Percentiles rank a stretch among this genome's conserved stretches.
Evolutionary conservation across 1,284 basidiomycete species (phyloP).

Genomic region (Ustilago bromivora): DNA sequence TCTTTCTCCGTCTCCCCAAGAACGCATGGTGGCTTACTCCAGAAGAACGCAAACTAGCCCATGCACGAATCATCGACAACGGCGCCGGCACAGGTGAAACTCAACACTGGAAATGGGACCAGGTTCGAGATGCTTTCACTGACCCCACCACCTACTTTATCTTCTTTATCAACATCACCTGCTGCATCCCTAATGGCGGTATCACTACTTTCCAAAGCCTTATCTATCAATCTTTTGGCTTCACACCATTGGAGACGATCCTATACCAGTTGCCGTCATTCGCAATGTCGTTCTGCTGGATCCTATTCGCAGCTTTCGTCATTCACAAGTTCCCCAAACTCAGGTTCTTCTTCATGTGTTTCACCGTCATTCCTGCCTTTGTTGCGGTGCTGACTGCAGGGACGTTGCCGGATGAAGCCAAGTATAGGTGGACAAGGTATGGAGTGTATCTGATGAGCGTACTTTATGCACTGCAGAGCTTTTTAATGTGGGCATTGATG

Average conservation of each 20-base stretch:
- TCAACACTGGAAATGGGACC: constrained; percentile 64
- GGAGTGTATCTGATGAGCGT: constrained; percentile 62
- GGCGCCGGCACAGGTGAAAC: constrained; percentile 62
- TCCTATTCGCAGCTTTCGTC: constrained; percentile 62
- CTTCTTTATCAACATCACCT: constrained; percentile 60
- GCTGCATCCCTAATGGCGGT: constrained; percentile 42
- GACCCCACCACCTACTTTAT: constrained; percentile 60
- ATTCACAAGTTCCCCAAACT: constrained; percentile 50
- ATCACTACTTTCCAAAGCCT: constrained; percentile 63
- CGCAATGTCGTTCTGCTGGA: constrained; percentile 64
- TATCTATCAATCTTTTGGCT: constrained; percentile 54
- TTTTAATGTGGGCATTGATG: constrained; percentile 65
- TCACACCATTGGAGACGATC: constrained; percentile 62
- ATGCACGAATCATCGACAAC: constrained; percentile 63
- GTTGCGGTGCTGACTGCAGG: constrained; percentile 39
- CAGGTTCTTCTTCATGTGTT: constrained; percentile 66
- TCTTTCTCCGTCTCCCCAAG: constrained; percentile 44
- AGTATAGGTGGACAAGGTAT: constrained; percentile 62
- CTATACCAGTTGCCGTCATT: constrained; percentile 64
- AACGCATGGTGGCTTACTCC: constrained; percentile 58
- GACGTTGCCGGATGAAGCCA: constrained; percentile 21
- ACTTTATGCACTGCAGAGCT: constrained; percentile 59
- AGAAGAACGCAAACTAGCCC: constrained; percentile 58
- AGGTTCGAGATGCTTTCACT: constrained; percentile 49
- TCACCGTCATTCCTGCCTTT: constrained; percentile 31